These are phyloP conservation scores for Huiozyma naganishii DNA, from an alignment of 805 yeast genomes.

Conservation along the genomic window DNA sequence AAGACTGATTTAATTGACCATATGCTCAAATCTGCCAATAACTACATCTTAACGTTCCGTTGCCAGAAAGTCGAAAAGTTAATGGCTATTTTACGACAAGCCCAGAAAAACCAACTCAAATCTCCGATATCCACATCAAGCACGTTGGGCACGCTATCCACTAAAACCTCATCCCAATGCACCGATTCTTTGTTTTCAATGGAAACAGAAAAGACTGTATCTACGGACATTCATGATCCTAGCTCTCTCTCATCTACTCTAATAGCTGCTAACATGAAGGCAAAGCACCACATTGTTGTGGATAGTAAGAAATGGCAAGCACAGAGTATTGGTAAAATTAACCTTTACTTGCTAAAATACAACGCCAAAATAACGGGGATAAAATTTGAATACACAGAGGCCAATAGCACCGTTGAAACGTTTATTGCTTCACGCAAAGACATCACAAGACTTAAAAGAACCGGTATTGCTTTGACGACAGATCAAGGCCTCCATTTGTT, in stretches of 20 bases:
- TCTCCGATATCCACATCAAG: conserved; percentile 13
- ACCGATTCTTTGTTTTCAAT: conserved; percentile 6
- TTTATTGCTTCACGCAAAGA: conserved; percentile 8
- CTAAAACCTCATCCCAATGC: conserved; percentile 14
- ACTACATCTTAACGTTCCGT: conserved; percentile 17
- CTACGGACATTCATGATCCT: background rate
- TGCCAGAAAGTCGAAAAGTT: conserved; percentile 13
- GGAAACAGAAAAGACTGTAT: background rate
- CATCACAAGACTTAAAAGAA: conserved; percentile 20
- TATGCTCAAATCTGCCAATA: conserved; percentile 2
- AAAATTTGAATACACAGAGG: conserved; percentile 8
- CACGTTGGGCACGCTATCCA: conserved; percentile 19
- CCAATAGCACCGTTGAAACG: background rate
- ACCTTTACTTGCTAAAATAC: conserved; percentile 15
- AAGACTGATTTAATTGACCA: conserved; percentile 6
- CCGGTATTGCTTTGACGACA: conserved; percentile 17
- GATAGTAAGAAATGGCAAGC: conserved; percentile 16
- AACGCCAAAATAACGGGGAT: conserved; percentile 10
- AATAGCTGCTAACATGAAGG: conserved; percentile 16
- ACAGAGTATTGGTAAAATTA: conserved; percentile 9
- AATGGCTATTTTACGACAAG: conserved; percentile 13
- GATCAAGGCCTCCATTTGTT: conserved; percentile 11
- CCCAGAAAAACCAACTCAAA: conserved; percentile 12
- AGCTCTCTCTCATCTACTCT: conserved; percentile 1
- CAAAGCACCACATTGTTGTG: conserved; percentile 12